phyloP scores from a whole-genome alignment of 768 basidiomycete species.

The Calocera cornea region DNA sequence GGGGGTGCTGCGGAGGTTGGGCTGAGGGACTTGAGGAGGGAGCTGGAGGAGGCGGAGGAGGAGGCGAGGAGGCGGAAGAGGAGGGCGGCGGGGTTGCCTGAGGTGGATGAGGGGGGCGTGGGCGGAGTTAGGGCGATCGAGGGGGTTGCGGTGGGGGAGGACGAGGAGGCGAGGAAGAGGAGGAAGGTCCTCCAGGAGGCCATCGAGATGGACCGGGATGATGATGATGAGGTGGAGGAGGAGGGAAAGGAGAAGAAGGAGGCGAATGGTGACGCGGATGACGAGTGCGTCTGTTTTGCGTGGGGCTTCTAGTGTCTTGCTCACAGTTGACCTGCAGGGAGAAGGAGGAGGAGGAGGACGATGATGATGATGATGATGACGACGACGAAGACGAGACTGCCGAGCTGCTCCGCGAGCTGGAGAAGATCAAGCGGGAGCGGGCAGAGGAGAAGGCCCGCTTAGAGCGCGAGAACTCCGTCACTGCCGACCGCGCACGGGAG shows the following conservation, averaged over 20 bases:
- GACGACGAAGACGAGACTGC: slow-evolving; percentile 86
- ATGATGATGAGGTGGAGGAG: slow-evolving; percentile 54
- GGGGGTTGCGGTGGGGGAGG: slow-evolving; percentile 33
- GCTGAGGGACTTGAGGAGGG: slow-evolving; percentile 66
- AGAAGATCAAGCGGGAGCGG: slow-evolving; percentile 92
- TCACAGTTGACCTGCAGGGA: background rate
- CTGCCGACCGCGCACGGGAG: slow-evolving; percentile 37
- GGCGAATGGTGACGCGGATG: slow-evolving; percentile 25
- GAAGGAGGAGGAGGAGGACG: slow-evolving; percentile 42
- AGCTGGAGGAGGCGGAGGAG: slow-evolving; percentile 74
- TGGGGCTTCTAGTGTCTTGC: slow-evolving; percentile 12
- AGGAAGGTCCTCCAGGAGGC: slow-evolving; percentile 79
- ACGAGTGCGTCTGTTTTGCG: slow-evolving; percentile 14
- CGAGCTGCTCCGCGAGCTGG: slow-evolving; percentile 87
- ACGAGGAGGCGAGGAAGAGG: slow-evolving; percentile 56
- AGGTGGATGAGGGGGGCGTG: slow-evolving; percentile 16
- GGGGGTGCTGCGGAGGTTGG: slow-evolving; percentile 64
- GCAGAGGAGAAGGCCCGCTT: slow-evolving; percentile 77
- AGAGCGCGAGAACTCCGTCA: slow-evolving; percentile 36
- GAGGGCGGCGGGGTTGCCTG: slow-evolving; percentile 63
- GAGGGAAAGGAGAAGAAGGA: slow-evolving; percentile 22
- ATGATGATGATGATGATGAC: slow-evolving; percentile 34
- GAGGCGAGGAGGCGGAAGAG: slow-evolving; percentile 81
- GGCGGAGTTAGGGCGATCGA: slow-evolving; percentile 16
- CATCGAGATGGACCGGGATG: slow-evolving; percentile 78